phyloP scores from a whole-genome alignment of 2,329 filamentous ascomycete species.

The Nothopassalora personata region DNA sequence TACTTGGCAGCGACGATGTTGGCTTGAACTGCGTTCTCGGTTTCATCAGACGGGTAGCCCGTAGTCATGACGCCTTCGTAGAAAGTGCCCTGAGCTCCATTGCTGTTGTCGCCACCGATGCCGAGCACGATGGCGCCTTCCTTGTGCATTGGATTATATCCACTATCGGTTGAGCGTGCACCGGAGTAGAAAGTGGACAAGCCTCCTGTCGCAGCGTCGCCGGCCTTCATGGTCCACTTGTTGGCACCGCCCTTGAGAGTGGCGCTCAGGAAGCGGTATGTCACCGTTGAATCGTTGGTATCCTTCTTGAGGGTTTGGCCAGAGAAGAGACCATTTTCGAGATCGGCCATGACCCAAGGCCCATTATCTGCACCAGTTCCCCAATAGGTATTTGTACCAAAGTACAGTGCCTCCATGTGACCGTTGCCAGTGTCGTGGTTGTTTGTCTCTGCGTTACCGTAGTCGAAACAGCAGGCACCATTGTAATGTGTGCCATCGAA shows the following conservation, averaged over 20 bases:
- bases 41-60: constrained; percentile 56
- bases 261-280: constrained; percentile 53
- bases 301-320: constrained; percentile 47
- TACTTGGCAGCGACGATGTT: constrained; percentile 58
- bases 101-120: constrained; percentile 64
- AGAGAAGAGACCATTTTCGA: constrained; percentile 63
- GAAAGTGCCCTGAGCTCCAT: constrained; percentile 48
- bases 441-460: constrained; percentile 40
- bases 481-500: constrained; percentile 59
- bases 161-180: constrained; percentile 44
- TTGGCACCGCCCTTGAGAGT: constrained; percentile 53
- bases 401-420: constrained; percentile 67
- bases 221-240: constrained; percentile 57
- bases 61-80: constrained; percentile 61
- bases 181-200: constrained; percentile 58
- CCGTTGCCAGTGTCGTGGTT: constrained; percentile 50
- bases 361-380: constrained; percentile 54
- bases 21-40: constrained; percentile 47
- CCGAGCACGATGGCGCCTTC: constrained; percentile 64
- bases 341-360: constrained; percentile 65
- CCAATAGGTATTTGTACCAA: constrained; percentile 51
- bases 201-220: constrained; percentile 49
- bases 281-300: constrained; percentile 48
- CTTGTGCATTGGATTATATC: constrained; percentile 59
- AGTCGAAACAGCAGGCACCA: constrained; percentile 48